Evolutionary conservation across 2,329 filamentous ascomycete species (phyloP).

Genomic region (Bimuria novae-zelandiae): DNA sequence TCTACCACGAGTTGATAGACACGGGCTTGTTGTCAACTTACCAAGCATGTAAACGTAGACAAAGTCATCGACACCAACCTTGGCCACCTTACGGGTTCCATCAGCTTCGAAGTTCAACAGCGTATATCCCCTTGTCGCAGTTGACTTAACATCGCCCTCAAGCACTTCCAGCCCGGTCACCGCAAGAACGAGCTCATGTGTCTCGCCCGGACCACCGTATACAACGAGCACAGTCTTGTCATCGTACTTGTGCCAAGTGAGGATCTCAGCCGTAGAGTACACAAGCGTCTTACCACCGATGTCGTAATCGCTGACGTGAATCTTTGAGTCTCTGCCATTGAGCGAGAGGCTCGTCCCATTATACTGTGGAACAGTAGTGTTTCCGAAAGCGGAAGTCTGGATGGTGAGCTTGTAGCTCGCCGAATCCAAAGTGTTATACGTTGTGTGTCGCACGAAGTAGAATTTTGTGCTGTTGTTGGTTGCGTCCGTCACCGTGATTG

Average conservation of each 20-base stretch:
- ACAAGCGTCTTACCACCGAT: conserved; percentile 63
- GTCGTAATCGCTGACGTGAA: conserved; percentile 69
- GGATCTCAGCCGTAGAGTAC: conserved; percentile 71
- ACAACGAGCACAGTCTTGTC: conserved; percentile 65
- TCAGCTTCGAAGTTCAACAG: conserved; percentile 62
- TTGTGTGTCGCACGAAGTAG: conserved; percentile 68
- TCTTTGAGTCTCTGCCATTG: conserved; percentile 67
- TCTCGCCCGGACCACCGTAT: conserved; percentile 66
- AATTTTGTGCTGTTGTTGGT: conserved; percentile 61
- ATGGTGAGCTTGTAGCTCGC: conserved; percentile 68
- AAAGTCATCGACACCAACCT: conserved; percentile 49
- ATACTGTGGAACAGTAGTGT: conserved; percentile 62
- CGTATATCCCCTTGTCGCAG: conserved; percentile 49
- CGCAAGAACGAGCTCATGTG: conserved; percentile 64
- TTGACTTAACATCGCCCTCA: conserved; percentile 49
- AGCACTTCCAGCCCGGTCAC: conserved; percentile 42
- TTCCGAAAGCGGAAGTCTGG: conserved; percentile 60
- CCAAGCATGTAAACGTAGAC: conserved; percentile 63
- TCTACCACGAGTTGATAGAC: neutral
- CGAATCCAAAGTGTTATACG: conserved; percentile 63
- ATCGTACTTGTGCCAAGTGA: conserved; percentile 69
- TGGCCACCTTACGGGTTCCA: conserved; percentile 57
- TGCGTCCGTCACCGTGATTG: conserved; percentile 66
- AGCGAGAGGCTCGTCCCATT: conserved; percentile 60
- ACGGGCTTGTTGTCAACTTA: conserved; percentile 33